Evolutionary conservation across 768 basidiomycete species (phyloP), one percentile per base, ranked within the genome.

Genomic region (Pleurotus tuoliensis): DNA sequence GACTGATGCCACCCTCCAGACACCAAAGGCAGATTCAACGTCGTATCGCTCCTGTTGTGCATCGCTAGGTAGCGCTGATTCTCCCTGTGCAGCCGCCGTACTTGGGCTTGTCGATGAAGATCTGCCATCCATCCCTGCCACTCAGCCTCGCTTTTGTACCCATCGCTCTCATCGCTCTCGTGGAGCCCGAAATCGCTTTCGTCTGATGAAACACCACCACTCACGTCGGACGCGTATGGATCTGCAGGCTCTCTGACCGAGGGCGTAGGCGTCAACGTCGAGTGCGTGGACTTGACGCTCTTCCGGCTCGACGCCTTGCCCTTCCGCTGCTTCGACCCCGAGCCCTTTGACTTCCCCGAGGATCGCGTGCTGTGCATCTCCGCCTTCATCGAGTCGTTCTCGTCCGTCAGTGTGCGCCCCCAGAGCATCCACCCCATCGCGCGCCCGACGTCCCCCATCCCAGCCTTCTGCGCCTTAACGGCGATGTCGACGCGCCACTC

Each of bases 51-150:
- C 30, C 58, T 63, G 18, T 59, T 60, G 24, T 56, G 60, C 46
- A 53, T 48, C 40, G 57, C 62, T 44, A 64, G 58, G 15, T 54
- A 52, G 30, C 48, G 47, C 27, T 66, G 58, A 12, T 62, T 64
- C 55, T 65, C 61, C 12, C 62, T 59, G 43, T 58, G 57, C 13
- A 69, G 63, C 39, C 74, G 71, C 2, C 73, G 62, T 5, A 62
- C 53, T 27, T 63, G 61, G 16, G 56, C 59, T 61, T 76, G 76
- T 18, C 78, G 71, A 41, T 75, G 70, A 44, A 87, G 55, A 70
- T 86, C 86, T 4, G 78, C 78, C 63, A 77, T 71, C 87, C 87
- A 89, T 1, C 81, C 82, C 3, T 80, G 73, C 87, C 87, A 89
- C 63, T 89, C 87, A 18, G 71, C 69, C 65, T 87, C 87, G 61